Evolutionary conservation across 2,329 filamentous ascomycete genomes (phyloP), one percentile per base, ranked within the genome.

Genomic region (Aspergillus vadensis): DNA sequence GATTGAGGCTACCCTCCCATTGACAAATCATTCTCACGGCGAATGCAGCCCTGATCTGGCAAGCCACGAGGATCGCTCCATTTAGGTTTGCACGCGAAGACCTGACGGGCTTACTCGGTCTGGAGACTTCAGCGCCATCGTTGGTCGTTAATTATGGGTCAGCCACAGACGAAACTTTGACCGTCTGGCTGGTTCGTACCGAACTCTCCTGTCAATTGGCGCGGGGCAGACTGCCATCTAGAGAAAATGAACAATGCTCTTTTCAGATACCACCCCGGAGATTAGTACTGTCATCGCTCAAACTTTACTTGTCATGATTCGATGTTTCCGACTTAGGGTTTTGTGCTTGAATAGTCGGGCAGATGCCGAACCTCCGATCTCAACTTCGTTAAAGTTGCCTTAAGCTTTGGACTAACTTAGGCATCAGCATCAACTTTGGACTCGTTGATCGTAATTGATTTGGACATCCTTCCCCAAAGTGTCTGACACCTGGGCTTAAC

Each of bases 251-350:
- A 39, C 59, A 55, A 58, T 61, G 38, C 62, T 63, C 55, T 58
- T 64, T 61, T 58, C 9, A 64, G 62, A 55, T 36, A 64, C 43
- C 53, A 38, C 38, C 44, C 64, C 60, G 64, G 58, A 57, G 52
- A 53, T 59, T 43, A 57, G 41, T 44, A 19, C 32, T 49, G 47
- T 38, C 59, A 55, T 50, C 53, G 21, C 38, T 48, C 21, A 49
- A 59, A 49, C 54, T 41, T 58, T 32, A 27, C 47, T 50, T 50
- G 47, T 50, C 47, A 50, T 27, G 47, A 50, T 50, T 50, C 25
- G 25, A 50, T 32, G 25, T n/a, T 30, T 17, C 47, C 47, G 47
- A 17, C n/a, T 30, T 50, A 50, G 47, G 47, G 47, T 17, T 30
- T 19, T 14, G 19, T 21, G 41, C 19, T 44, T 50, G 47, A 27